Percentiles rank a stretch among this genome's conserved stretches.
These are phyloP conservation scores for Suhomyces kunorum DNA, from an alignment of 1,139 yeast genomes.

Conservation along the genomic window DNA sequence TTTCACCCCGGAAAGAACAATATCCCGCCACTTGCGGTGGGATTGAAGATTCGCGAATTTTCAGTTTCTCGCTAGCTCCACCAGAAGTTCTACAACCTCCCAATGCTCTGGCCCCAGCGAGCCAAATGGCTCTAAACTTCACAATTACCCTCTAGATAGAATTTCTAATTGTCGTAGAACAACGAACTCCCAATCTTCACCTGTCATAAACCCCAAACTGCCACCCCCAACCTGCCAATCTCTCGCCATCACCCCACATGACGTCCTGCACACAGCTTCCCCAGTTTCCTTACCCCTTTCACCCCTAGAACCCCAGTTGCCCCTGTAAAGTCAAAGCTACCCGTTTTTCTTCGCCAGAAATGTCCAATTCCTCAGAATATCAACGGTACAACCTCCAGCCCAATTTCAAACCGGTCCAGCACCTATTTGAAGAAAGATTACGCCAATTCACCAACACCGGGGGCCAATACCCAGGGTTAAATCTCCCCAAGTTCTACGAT, in stretches of 20 bases:
- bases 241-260: background rate
- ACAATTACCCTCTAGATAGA: no score
- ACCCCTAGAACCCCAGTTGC: constrained; percentile 5
- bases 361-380: constrained; percentile 19
- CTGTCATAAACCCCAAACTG: no score
- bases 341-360: constrained; percentile 2
- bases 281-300: constrained; percentile 8
- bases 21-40: no score
- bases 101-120: no score
- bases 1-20: no score
- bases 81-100: no score
- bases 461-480: constrained; percentile 69
- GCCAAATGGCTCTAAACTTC: no score
- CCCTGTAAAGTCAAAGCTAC: background rate
- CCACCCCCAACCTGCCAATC: background rate
- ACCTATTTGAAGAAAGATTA: constrained; percentile 73
- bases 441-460: constrained; percentile 75
- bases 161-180: no score
- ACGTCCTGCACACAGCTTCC: constrained; percentile 9
- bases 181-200: no score
- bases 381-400: constrained; percentile 58
- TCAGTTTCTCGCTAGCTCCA: no score
- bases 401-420: constrained; percentile 78
- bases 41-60: no score
- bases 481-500: constrained; percentile 83